phyloP scores from a whole-genome alignment of 192 early-diverging fungal species.

The Phlyctochytrium planicorne region DNA sequence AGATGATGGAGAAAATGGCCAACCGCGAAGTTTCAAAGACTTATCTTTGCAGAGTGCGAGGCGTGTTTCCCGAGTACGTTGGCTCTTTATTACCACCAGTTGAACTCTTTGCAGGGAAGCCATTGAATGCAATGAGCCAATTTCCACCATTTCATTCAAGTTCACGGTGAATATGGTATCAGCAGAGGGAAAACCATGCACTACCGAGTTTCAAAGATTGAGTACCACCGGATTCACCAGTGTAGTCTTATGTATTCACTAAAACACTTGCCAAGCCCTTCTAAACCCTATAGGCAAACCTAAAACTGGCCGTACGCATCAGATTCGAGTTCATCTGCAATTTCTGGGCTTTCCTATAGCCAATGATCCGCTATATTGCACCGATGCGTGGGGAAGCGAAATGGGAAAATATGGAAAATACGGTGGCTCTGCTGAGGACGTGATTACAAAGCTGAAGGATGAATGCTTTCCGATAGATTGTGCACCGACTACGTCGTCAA shows the following conservation, averaged over 20 bases:
- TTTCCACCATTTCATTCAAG: constrained; percentile 75
- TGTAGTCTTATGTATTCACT: constrained; percentile 63
- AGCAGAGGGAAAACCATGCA: constrained; percentile 75
- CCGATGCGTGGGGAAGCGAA: constrained; percentile 65
- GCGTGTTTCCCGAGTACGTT: constrained; percentile 77
- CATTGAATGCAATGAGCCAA: constrained; percentile 14
- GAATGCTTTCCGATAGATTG: not conserved
- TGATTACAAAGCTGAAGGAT: constrained; percentile 16
- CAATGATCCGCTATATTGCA: constrained; percentile 92
- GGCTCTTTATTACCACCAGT: not conserved
- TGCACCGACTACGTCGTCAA: not conserved
- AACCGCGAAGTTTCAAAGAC: constrained; percentile 75
- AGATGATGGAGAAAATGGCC: constrained; percentile 65
- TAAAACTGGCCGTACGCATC: constrained; percentile 91
- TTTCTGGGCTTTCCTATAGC: constrained; percentile 90
- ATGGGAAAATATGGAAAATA: constrained; percentile 52
- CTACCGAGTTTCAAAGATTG: constrained; percentile 73
- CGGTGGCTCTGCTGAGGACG: constrained; percentile 17
- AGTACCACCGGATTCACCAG: constrained; percentile 66
- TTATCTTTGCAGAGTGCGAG: constrained; percentile 85
- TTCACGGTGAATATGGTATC: constrained; percentile 86
- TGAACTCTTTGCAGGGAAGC: constrained; percentile 1
- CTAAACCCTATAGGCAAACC: constrained; percentile 53
- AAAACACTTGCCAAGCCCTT: not conserved
- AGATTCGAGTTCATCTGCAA: constrained; percentile 95